Conservation (phyloP, 257 asterid genomes). For the Salvia rosmarinus region DNA sequence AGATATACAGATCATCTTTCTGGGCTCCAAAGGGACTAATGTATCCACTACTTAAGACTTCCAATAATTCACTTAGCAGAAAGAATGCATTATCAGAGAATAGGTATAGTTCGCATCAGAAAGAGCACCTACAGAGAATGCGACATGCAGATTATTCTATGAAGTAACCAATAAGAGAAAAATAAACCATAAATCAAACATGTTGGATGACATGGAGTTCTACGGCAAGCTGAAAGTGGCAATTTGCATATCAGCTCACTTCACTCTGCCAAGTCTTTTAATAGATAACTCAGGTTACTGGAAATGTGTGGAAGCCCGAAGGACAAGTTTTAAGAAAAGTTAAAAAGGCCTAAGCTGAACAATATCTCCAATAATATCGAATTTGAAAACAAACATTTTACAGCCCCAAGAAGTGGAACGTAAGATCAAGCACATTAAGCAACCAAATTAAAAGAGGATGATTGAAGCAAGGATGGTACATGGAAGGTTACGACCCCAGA, state of each 20-base stretch:
- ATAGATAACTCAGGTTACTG: not conserved
- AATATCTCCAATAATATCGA: conserved; percentile 9
- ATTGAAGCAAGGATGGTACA: conserved; percentile 47
- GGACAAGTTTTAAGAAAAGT: conserved; percentile 3
- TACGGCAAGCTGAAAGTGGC: not conserved
- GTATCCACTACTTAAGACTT: conserved; percentile 4
- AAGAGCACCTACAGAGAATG: conserved; percentile 14
- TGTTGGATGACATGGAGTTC: not conserved
- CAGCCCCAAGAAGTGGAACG: not conserved
- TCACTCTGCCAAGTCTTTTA: not conserved
- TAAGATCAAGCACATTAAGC: conserved; percentile 8
- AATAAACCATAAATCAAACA: not conserved
- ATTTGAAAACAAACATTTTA: not conserved
- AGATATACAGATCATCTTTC: not conserved
- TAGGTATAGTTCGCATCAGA: not conserved
- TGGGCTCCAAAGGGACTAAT: not conserved
- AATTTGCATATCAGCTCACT: too few relatives aligned
- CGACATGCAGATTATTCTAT: not conserved
- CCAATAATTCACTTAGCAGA: not conserved
- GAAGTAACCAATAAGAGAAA: not conserved
- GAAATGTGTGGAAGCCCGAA: not conserved
- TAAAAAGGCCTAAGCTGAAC: not conserved
- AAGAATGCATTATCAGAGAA: not conserved
- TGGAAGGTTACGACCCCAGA: conserved; percentile 86
- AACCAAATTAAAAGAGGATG: conserved; percentile 13